phyloP scores from a whole-genome alignment of 495 filamentous ascomycete genomes.

The Podospora anserina region DNA sequence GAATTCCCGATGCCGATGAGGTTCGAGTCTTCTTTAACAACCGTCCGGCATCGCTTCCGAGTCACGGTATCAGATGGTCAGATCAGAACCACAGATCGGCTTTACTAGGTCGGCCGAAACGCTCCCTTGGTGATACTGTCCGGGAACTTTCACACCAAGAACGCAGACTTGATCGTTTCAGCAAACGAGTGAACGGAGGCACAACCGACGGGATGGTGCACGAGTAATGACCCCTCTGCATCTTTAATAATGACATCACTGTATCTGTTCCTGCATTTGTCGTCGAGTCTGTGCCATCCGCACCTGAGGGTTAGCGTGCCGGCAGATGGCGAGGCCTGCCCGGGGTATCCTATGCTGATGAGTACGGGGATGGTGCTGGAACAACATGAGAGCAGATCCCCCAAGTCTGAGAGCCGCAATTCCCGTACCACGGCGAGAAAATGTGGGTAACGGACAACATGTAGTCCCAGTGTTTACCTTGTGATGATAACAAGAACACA shows the following conservation, averaged over 20 bases:
- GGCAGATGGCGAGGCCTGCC: neutral
- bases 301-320: neutral
- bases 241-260: conserved; percentile 8
- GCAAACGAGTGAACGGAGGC: conserved; percentile 2
- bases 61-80: conserved; percentile 1
- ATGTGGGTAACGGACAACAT: neutral
- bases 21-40: neutral
- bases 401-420: neutral
- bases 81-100: neutral
- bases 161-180: conserved; percentile 3
- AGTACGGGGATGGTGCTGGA: neutral
- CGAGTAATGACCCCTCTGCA: conserved; percentile 6
- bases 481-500: neutral
- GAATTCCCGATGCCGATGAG: neutral
- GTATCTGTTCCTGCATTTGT: neutral
- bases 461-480: neutral
- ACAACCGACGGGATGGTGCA: conserved; percentile 1
- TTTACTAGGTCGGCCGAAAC: neutral
- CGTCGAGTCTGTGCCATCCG: neutral
- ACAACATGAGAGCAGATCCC: neutral
- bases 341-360: neutral
- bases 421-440: neutral
- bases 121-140: conserved; percentile 1
- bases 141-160: neutral
- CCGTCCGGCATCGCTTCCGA: neutral